Base-by-base conservation (phyloP, 768 basidiomycete species). In the Collybiopsis luxurians region DNA sequence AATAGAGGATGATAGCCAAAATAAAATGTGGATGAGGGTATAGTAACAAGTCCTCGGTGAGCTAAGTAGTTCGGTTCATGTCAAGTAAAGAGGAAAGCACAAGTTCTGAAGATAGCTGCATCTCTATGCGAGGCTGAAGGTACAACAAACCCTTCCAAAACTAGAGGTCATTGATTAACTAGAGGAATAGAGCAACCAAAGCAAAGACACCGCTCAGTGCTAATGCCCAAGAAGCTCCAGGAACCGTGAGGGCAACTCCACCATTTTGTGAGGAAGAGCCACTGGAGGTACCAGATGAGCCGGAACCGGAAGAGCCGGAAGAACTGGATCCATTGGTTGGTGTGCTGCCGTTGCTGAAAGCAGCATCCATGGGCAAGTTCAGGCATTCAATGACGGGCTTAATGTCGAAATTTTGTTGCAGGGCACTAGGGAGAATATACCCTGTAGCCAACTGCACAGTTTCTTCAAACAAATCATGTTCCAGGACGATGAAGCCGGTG, bases 401-500 rank as follows among this genome's bases (percentile, higher is more conserved):
- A 59, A 95, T 86, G 45, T 76, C 81, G 75, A 92, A 86, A 36
- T 79, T 72, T 66, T 81, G 82, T 3, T 86, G 84, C 59, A 92
- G 73, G 5, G 90, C 92, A 64, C 86, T 84, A 2, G 92, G 92
- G 15, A 94, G 79, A 65, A 94, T 85, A 74, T 94, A 94, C 36
- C 89, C 91, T 38, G 87, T 88, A 3, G 92, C 92, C 21, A 95
- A 79, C 59, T 94, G 89, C 43, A 94, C 92, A 1, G 85, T 79
- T 68, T 93, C 87, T 70, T 87, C 84, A 77, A 91, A 94, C 31
- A 93, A 78, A 70, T 94, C 92, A 67, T 91, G 89, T 69, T 91
- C 90, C 34, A 96, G 79, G 49, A 92, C 89, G 64, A 96, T 92
- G 78, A 96, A 96, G 11, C 94, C 94, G n/a, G 70, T 82, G 64